Evolutionary conservation across 805 yeast species (phyloP).

Genomic region (Torulaspora franciscae): DNA sequence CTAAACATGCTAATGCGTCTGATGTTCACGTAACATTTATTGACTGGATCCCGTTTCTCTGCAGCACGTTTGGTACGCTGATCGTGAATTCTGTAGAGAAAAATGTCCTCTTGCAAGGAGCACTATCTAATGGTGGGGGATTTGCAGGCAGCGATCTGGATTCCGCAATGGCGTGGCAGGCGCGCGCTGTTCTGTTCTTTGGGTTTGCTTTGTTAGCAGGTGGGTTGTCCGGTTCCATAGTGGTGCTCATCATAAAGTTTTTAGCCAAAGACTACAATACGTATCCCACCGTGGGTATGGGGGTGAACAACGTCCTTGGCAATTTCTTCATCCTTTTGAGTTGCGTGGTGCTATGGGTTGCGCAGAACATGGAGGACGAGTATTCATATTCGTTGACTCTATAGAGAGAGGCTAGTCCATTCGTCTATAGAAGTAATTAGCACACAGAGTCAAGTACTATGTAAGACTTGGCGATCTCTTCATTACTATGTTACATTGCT

Average conservation of each 20-base stretch:
- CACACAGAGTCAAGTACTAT: not conserved
- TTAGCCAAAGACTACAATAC: slow-evolving; percentile 64
- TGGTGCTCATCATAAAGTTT: slow-evolving; percentile 81
- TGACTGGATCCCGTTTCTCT: slow-evolving; percentile 93
- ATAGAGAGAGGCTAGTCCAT: slow-evolving; percentile 30
- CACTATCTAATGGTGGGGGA: slow-evolving; percentile 37
- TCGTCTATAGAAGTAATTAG: not conserved
- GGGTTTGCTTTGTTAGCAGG: slow-evolving; percentile 94
- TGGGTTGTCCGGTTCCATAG: slow-evolving; percentile 87
- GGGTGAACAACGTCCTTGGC: slow-evolving; percentile 78
- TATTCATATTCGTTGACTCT: slow-evolving; percentile 86
- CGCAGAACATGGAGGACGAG: slow-evolving; percentile 94
- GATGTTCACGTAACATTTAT: slow-evolving; percentile 81
- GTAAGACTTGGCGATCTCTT: slow-evolving; percentile 1
- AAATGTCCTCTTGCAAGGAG: slow-evolving; percentile 38
- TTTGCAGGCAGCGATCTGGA: slow-evolving; percentile 37
- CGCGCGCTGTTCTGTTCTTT: slow-evolving; percentile 79
- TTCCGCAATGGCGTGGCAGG: slow-evolving; percentile 79
- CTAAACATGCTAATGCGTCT: slow-evolving; percentile 80
- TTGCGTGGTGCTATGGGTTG: slow-evolving; percentile 85
- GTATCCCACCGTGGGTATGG: slow-evolving; percentile 93
- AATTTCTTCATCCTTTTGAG: slow-evolving; percentile 80
- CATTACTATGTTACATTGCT: slow-evolving; percentile 14
- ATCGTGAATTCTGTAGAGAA: slow-evolving; percentile 51
- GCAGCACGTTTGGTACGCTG: slow-evolving; percentile 85